phyloP scores from a whole-genome alignment of 345 rosid genomes.

The Brassica rapa region DNA sequence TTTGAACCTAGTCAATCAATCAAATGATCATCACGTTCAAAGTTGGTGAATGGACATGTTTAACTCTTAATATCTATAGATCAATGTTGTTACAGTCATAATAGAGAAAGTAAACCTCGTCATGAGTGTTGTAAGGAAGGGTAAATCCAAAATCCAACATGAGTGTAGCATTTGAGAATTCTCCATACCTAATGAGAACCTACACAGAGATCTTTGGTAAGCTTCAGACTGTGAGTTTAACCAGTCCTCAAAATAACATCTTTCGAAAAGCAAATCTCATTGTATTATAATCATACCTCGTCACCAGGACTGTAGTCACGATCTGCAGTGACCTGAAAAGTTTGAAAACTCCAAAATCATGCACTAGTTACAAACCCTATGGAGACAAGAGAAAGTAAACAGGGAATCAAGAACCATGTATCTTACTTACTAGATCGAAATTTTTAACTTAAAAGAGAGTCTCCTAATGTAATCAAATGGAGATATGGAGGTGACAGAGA shows the following conservation, averaged over 20 bases:
- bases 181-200: constrained; percentile 76
- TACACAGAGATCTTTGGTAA: constrained; percentile 30
- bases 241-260: no score
- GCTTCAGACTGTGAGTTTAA: no score
- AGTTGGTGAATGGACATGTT: constrained; percentile 5
- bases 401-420: constrained; percentile 26
- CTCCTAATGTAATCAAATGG: background rate
- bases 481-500: constrained; percentile 15
- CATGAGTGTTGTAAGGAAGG: constrained; percentile 62
- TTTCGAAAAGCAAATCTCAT: background rate
- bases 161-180: constrained; percentile 71
- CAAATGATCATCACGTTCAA: constrained; percentile 21
- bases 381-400: no score
- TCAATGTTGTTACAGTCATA: constrained; percentile 2
- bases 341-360: constrained; percentile 19
- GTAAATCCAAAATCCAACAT: constrained; percentile 83
- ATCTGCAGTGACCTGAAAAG: constrained; percentile 72
- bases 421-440: constrained; percentile 21
- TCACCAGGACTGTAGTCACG: constrained; percentile 69
- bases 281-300: constrained; percentile 54
- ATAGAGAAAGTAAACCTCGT: constrained; percentile 58
- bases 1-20: constrained; percentile 54
- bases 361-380: constrained; percentile 11
- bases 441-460: background rate
- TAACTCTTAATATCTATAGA: constrained; percentile 17